Conservation (phyloP, 495 filamentous ascomycete genomes). For the Parathielavia hyrcaniae region DNA sequence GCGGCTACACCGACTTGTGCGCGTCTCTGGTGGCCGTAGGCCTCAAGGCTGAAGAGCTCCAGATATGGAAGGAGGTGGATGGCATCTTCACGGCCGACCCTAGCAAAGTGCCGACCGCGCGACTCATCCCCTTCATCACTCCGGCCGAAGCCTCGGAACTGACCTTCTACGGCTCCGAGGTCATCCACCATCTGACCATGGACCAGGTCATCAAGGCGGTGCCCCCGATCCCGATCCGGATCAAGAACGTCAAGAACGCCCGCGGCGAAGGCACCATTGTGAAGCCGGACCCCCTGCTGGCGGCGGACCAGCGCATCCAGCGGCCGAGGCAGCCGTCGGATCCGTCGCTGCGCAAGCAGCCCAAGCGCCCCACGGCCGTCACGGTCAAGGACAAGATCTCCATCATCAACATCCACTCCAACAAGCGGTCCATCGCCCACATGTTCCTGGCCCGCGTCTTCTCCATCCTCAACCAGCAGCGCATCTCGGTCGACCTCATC, state of each 20-base stretch:
- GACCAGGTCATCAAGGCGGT: slow-evolving; percentile 90
- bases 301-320: slow-evolving; percentile 42
- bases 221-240: slow-evolving; percentile 81
- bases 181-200: slow-evolving; percentile 98
- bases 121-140: slow-evolving; percentile 68
- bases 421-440: slow-evolving; percentile 68
- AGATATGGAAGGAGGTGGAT: slow-evolving; percentile 92
- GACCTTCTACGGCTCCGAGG: slow-evolving; percentile 89
- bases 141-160: slow-evolving; percentile 84
- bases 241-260: slow-evolving; percentile 98
- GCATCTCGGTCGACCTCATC: slow-evolving; percentile 84
- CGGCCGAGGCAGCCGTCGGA: slow-evolving; percentile 40
- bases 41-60: slow-evolving; percentile 67
- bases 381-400: slow-evolving; percentile 92
- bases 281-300: slow-evolving; percentile 50
- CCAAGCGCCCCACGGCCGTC: slow-evolving; percentile 70
- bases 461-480: slow-evolving; percentile 69
- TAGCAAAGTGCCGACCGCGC: slow-evolving; percentile 77
- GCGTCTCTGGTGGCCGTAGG: slow-evolving; percentile 78
- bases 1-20: slow-evolving; percentile 87
- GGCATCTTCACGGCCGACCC: slow-evolving; percentile 89
- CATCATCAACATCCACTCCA: slow-evolving; percentile 91
- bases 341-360: slow-evolving; percentile 38
- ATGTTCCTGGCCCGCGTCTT: slow-evolving; percentile 92
- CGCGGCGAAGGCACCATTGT: slow-evolving; percentile 82